Conservation (phyloP, 345 rosid species). For the Angophora floribunda region DNA sequence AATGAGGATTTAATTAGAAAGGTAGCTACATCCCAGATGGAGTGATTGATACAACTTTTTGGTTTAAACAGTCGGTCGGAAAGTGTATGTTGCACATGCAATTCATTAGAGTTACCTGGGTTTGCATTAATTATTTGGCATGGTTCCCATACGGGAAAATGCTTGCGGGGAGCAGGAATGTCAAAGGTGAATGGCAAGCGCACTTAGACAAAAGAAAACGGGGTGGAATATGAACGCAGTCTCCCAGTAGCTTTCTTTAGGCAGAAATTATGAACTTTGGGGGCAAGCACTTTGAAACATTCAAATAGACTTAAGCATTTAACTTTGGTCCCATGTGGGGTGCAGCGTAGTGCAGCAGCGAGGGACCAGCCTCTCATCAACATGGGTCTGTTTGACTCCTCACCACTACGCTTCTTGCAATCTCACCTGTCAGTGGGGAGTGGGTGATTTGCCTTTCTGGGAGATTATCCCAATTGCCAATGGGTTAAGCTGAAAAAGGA, state of each 20-base stretch:
- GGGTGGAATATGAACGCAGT: neutral
- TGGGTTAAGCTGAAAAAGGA: neutral
- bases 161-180: neutral
- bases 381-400: neutral
- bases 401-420: neutral
- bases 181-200: neutral
- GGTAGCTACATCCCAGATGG: conserved; percentile 23
- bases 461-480: neutral
- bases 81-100: neutral
- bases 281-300: neutral
- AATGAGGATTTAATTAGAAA: conserved; percentile 88
- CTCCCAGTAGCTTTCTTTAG: neutral
- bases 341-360: neutral
- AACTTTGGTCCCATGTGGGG: neutral
- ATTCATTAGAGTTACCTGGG: neutral
- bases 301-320: neutral
- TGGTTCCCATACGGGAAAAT: neutral
- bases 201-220: neutral
- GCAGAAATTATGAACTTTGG: neutral
- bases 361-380: neutral
- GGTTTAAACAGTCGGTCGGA: neutral
- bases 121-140: neutral
- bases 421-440: neutral
- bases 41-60: neutral
- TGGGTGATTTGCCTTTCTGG: neutral